Conservation (phyloP, 257 asterid genomes). For the Linaria vulgaris region DNA sequence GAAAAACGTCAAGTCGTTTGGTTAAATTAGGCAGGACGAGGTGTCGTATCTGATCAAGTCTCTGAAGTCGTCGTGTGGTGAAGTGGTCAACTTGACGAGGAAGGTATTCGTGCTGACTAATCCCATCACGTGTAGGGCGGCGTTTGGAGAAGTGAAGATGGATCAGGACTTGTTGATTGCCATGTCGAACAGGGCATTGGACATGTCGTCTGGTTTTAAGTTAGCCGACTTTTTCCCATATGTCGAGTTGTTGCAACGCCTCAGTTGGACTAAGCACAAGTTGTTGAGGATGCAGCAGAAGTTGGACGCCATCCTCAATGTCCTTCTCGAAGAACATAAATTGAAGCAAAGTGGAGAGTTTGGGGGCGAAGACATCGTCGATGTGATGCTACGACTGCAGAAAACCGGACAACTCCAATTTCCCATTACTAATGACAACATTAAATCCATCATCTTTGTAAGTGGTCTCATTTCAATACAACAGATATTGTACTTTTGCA, state of each 20-base stretch:
- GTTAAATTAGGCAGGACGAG: slow-evolving; percentile 22
- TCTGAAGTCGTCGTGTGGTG: neutral
- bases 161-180: slow-evolving; percentile 21
- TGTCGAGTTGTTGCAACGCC: slow-evolving; percentile 3
- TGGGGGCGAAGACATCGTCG: slow-evolving; percentile 20
- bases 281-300: slow-evolving; percentile 27
- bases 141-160: slow-evolving; percentile 20
- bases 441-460: slow-evolving; percentile 26
- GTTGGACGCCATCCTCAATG: slow-evolving; percentile 35
- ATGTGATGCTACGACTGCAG: slow-evolving; percentile 20
- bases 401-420: slow-evolving; percentile 14
- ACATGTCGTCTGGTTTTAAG: slow-evolving; percentile 13
- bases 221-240: slow-evolving; percentile 30
- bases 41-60: slow-evolving; percentile 10
- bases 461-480: neutral
- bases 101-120: slow-evolving; percentile 12
- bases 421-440: slow-evolving; percentile 23
- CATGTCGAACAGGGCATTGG: slow-evolving; percentile 8
- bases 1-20: slow-evolving; percentile 25
- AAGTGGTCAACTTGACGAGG: slow-evolving; percentile 14
- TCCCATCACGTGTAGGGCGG: slow-evolving; percentile 25
- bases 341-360: slow-evolving; percentile 13
- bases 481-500: too few relatives aligned
- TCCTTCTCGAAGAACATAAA: slow-evolving; percentile 30
- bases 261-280: slow-evolving; percentile 30